Evolutionary conservation across 306 rosid species (phyloP), one percentile per base, ranked within the genome.

Genomic region (Gastrolobium bilobum): DNA sequence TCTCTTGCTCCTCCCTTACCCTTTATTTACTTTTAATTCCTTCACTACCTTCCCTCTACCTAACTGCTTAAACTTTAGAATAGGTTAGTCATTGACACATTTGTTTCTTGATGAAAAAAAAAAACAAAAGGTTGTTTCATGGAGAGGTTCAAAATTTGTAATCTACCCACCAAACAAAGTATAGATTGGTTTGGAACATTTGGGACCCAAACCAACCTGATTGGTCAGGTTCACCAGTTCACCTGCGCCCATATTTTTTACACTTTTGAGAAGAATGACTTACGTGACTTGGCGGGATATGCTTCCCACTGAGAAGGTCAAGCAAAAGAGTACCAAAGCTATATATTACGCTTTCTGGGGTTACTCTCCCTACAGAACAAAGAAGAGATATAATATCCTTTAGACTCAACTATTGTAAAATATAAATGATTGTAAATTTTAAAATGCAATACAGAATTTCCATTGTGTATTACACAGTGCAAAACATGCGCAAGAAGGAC

Each of bases 281-380:
- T 81, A 92, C 97, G 80, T 90, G 97, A 71, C 92, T 82, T 29
- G 97, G 97, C 8, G 97, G 97, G 26, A 89, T 90, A 79, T 90
- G 97, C 81, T 92, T 92, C 82, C 93, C 91, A 67, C 97, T 92
- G 56, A 92, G 89, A 81, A 92, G 93, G 80, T 92, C 97, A 46
- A 92, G 93, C 85, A 92, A 68, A 82, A 92, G 96, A 81, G 95
- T 92, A 61, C 93, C 96, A 47, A 92, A 88, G 91, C 97, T 90
- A 75, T 90, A 92, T 54, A 92, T 90, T 34, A 88, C 93, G 74
- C 97, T 92, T 75, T 90, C 96, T 5, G 97, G 86, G 48, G 97
- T 92, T 60, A 92, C 96, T 83, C 91, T 90, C 89, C 96, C 95
- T 92, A 60, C 57, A 75, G 11, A 81, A 69, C 42, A 71, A 51